phyloP scores from a whole-genome alignment of 768 basidiomycete genomes.

The Suillus plorans region DNA sequence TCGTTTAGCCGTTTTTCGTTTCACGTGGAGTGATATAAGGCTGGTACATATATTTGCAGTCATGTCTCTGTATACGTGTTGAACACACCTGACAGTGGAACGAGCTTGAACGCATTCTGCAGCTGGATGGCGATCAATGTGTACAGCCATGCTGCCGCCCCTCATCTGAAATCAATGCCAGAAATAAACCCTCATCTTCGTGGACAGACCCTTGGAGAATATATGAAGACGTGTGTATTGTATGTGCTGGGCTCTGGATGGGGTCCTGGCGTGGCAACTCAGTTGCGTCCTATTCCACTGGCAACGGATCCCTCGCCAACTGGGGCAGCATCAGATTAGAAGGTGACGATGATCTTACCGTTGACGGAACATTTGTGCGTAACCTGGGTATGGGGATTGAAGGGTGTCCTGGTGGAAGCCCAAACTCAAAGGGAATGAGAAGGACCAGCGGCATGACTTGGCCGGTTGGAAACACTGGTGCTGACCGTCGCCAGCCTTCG shows the following conservation, averaged over 20 bases:
- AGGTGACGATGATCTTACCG: slow-evolving; percentile 61
- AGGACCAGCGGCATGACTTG: slow-evolving; percentile 53
- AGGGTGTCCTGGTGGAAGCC: slow-evolving; percentile 45
- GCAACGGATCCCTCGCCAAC: slow-evolving; percentile 42
- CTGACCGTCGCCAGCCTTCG: slow-evolving; percentile 32
- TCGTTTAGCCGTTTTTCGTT: slow-evolving; percentile 62
- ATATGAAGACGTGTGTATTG: slow-evolving; percentile 82
- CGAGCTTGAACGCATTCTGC: slow-evolving; percentile 70
- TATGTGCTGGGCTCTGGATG: slow-evolving; percentile 83
- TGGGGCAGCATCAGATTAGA: slow-evolving; percentile 63
- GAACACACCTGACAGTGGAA: slow-evolving; percentile 58
- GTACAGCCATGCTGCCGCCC: slow-evolving; percentile 35
- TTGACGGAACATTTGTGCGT: slow-evolving; percentile 45
- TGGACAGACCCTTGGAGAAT: slow-evolving; percentile 81
- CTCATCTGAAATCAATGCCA: slow-evolving; percentile 28
- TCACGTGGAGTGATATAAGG: slow-evolving; percentile 83
- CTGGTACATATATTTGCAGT: slow-evolving; percentile 43
- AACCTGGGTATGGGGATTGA: slow-evolving; percentile 72
- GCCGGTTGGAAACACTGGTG: slow-evolving; percentile 38
- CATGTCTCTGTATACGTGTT: background rate
- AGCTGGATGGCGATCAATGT: slow-evolving; percentile 41
- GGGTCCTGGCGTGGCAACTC: slow-evolving; percentile 60
- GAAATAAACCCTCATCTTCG: slow-evolving; percentile 41
- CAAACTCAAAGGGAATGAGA: slow-evolving; percentile 37
- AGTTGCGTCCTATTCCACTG: slow-evolving; percentile 47